phyloP scores from a whole-genome alignment of 2,329 filamentous ascomycete species.

The Pezicula neosporulosa region DNA sequence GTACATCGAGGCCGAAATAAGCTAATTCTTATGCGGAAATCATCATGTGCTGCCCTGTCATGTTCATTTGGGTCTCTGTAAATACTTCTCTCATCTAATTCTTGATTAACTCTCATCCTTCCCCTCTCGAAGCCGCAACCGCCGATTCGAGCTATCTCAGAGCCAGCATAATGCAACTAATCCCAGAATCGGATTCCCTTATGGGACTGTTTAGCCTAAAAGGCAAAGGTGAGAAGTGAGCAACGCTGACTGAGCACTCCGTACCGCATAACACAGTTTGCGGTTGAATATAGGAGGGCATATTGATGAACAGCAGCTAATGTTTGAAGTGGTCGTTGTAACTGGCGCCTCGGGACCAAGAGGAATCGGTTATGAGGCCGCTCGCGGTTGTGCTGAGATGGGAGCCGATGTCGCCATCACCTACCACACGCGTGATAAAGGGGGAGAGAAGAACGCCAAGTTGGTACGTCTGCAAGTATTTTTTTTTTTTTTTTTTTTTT shows the following conservation, averaged over 20 bases:
- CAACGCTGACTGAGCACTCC: too few species aligned
- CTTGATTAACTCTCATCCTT: neutral
- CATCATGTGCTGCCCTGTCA: too few species aligned
- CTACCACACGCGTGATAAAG: slow-evolving; percentile 57
- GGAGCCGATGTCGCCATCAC: slow-evolving; percentile 65
- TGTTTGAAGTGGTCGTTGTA: slow-evolving; percentile 60
- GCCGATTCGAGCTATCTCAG: neutral
- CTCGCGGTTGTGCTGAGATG: slow-evolving; percentile 61
- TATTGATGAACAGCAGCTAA: too few species aligned
- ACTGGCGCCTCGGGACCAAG: slow-evolving; percentile 62
- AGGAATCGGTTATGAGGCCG: slow-evolving; percentile 65
- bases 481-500: too few species aligned
- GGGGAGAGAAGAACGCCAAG: slow-evolving; percentile 64
- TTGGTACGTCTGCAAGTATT: too few species aligned
- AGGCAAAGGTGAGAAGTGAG: too few species aligned
- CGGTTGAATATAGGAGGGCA: too few species aligned
- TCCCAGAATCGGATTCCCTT: neutral
- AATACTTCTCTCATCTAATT: neutral
- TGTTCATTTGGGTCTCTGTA: too few species aligned
- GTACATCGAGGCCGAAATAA: too few species aligned
- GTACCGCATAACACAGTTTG: too few species aligned
- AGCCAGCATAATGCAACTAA: neutral
- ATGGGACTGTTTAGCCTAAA: neutral
- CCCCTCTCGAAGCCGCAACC: too few species aligned
- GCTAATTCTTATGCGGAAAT: too few species aligned